Conservation (phyloP, 805 yeast genomes). For the Cyberlindnera japonica region DNA sequence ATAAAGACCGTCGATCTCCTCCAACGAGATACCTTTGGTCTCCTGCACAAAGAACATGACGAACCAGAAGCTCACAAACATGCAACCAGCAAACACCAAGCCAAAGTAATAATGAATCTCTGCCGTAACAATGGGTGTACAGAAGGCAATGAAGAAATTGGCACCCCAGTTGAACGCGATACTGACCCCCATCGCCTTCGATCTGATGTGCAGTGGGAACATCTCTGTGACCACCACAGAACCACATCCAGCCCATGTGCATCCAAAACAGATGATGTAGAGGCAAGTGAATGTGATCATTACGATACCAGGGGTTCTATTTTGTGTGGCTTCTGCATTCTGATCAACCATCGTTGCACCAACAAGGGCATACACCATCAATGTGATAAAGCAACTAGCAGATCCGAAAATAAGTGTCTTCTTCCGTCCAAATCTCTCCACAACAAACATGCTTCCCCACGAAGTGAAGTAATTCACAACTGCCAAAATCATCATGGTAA, state of each 20-base stretch:
- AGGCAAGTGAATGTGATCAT: conserved; percentile 53
- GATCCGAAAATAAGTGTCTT: conserved; percentile 38
- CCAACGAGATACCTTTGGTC: conserved; percentile 76
- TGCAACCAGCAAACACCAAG: conserved; percentile 48
- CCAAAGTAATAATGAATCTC: conserved; percentile 60
- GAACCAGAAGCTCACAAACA: conserved; percentile 39
- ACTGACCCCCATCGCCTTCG: conserved; percentile 51
- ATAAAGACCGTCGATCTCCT: conserved; percentile 67
- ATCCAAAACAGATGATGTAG: conserved; percentile 47
- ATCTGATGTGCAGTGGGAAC: conserved; percentile 56
- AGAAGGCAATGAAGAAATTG: conserved; percentile 53
- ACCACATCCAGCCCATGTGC: conserved; percentile 58
- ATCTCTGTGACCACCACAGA: conserved; percentile 44
- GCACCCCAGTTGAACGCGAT: conserved; percentile 51
- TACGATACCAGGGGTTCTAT: conserved; percentile 43
- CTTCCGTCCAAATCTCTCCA: conserved; percentile 49
- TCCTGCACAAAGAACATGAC: conserved; percentile 61
- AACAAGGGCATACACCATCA: conserved; percentile 47
- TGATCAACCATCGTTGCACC: conserved; percentile 39
- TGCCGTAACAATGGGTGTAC: conserved; percentile 57
- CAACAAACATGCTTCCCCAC: conserved; percentile 42
- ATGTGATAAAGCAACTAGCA: conserved; percentile 47
- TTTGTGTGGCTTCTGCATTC: conserved; percentile 23
- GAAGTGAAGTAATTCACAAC: conserved; percentile 50
- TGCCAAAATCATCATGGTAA: conserved; percentile 52